Percentiles rank a stretch among this genome's conserved stretches.
phyloP scores from a whole-genome alignment of 2,329 filamentous ascomycete species.

The Trichoderma pleuroti region DNA sequence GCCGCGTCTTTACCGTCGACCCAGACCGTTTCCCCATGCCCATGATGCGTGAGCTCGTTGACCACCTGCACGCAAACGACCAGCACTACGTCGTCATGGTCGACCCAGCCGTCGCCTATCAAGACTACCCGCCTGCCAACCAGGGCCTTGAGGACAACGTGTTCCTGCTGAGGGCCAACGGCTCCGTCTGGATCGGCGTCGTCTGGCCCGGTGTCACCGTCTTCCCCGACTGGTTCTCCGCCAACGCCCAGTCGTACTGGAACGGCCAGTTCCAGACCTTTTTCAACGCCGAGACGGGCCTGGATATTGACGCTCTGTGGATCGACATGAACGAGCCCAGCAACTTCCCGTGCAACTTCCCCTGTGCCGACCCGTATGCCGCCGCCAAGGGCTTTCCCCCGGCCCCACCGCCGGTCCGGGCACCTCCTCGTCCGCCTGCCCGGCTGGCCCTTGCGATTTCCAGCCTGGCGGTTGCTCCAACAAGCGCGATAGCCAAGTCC shows the following conservation, averaged over 20 bases:
- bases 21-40: constrained; percentile 62
- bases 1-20: constrained; percentile 59
- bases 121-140: constrained; percentile 43
- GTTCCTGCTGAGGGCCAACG: constrained; percentile 52
- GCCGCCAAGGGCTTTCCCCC: constrained; percentile 51
- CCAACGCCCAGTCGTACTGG: constrained; percentile 65
- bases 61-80: constrained; percentile 61
- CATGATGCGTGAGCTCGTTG: constrained; percentile 62
- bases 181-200: constrained; percentile 57
- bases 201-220: constrained; percentile 74
- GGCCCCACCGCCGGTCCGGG: constrained; percentile 57
- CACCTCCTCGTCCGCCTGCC: constrained; percentile 62
- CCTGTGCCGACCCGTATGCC: constrained; percentile 29
- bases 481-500: constrained; percentile 3
- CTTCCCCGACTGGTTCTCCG: constrained; percentile 75
- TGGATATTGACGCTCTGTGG: constrained; percentile 76
- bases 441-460: constrained; percentile 58
- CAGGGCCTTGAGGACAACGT: constrained; percentile 44
- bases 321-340: constrained; percentile 62
- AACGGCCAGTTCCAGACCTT: constrained; percentile 62
- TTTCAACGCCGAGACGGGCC: constrained; percentile 60
- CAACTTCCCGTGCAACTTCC: constrained; percentile 33
- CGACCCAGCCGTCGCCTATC: constrained; percentile 61
- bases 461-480: constrained; percentile 27
- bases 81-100: constrained; percentile 77